Percentiles rank a stretch among this genome's conserved stretches.
Conservation (phyloP, 768 basidiomycete genomes). For the Russula olivacea region DNA sequence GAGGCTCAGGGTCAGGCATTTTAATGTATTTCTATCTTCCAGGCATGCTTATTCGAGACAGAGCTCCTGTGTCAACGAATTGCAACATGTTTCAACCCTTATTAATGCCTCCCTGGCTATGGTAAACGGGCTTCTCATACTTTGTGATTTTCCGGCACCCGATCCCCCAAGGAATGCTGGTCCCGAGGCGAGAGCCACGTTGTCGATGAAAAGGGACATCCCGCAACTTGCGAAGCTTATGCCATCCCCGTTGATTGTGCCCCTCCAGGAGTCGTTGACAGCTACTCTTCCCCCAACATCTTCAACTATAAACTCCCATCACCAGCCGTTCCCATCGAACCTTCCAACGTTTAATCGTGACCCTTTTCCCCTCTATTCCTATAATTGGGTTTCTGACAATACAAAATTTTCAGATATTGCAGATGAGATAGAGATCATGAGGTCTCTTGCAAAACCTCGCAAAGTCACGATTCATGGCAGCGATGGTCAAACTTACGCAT, state of each 20-base stretch:
- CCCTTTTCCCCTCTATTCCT: constrained; percentile 14
- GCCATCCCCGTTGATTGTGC: constrained; percentile 72
- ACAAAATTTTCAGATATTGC: constrained; percentile 48
- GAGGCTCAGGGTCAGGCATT: constrained; percentile 47
- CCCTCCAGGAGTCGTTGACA: constrained; percentile 88
- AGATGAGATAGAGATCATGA: constrained; percentile 88
- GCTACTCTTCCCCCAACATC: constrained; percentile 79
- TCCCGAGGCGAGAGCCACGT: constrained; percentile 30
- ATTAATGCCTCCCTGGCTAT: constrained; percentile 52
- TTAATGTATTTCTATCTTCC: neutral
- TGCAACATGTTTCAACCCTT: constrained; percentile 37
- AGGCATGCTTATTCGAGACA: constrained; percentile 27
- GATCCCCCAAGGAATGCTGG: constrained; percentile 27
- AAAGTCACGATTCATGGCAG: constrained; percentile 82
- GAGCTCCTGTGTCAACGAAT: constrained; percentile 44
- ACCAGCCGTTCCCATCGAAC: constrained; percentile 76
- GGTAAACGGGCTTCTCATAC: constrained; percentile 60
- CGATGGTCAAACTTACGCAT: constrained; percentile 80
- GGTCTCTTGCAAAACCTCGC: constrained; percentile 82
- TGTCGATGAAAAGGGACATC: constrained; percentile 52
- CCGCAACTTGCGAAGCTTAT: constrained; percentile 49
- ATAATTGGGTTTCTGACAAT: neutral
- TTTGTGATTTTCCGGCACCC: constrained; percentile 53
- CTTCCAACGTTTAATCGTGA: constrained; percentile 73
- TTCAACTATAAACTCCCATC: constrained; percentile 43